Conservation (phyloP, 345 rosid species). For the Ceriops tagal region DNA sequence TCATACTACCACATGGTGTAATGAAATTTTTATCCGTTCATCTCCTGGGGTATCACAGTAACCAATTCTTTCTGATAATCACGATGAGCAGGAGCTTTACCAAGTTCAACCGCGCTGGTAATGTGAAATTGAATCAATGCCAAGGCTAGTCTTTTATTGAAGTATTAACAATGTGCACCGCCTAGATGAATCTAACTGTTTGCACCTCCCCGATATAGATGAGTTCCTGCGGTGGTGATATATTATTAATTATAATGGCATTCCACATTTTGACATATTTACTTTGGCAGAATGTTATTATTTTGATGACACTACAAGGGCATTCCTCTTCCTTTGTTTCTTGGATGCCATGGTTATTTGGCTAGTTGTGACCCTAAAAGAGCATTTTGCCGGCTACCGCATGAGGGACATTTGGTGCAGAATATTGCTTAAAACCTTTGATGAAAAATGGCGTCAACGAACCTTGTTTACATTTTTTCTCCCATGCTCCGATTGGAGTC, state of each 20-base stretch:
- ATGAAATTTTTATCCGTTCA: too few relatives aligned
- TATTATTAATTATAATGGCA: not conserved
- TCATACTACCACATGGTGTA: too few relatives aligned
- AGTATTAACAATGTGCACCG: too few relatives aligned
- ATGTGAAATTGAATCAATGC: conserved; percentile 54
- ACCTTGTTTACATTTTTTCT: too few relatives aligned
- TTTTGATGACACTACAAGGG: not conserved
- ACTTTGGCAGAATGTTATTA: too few relatives aligned
- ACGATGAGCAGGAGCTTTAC: conserved; percentile 56
- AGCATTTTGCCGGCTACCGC: conserved; percentile 45
- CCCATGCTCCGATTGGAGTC: too few relatives aligned
- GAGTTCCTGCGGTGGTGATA: not conserved
- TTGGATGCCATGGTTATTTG: conserved; percentile 67
- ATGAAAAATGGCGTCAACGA: too few relatives aligned
- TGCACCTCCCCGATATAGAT: not conserved
- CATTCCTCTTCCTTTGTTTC: conserved; percentile 39
- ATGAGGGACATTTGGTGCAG: conserved; percentile 12
- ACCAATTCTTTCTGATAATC: not conserved
- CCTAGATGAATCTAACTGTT: too few relatives aligned
- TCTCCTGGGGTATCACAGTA: too few relatives aligned
- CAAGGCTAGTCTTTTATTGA: conserved; percentile 38
- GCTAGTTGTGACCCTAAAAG: conserved; percentile 54
- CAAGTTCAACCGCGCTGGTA: conserved; percentile 55
- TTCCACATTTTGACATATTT: too few relatives aligned
- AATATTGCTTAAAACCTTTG: too few relatives aligned